phyloP scores from a whole-genome alignment of 495 filamentous ascomycete genomes.

The Aspergillus mulundensis region DNA sequence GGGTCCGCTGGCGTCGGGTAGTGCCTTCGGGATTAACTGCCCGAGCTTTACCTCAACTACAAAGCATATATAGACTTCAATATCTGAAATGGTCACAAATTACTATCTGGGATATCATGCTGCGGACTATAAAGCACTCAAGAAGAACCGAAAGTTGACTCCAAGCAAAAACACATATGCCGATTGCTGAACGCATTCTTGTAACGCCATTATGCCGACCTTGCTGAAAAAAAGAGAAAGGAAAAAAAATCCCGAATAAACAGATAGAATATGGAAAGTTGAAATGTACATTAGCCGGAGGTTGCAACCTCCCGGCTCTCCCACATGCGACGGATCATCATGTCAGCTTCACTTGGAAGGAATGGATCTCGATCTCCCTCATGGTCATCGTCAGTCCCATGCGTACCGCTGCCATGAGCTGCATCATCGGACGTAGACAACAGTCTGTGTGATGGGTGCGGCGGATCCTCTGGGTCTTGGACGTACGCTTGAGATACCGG shows the following conservation, averaged over 20 bases:
- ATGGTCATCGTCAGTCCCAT: conserved; percentile 22
- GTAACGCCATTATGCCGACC: background rate
- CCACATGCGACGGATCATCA: conserved; percentile 49
- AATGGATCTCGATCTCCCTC: conserved; percentile 17
- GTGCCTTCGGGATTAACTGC: conserved; percentile 15
- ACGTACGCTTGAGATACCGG: conserved; percentile 30
- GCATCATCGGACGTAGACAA: conserved; percentile 41
- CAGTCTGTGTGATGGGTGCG: conserved; percentile 38
- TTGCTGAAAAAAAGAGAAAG: background rate
- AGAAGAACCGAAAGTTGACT: background rate
- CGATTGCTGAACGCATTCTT: background rate
- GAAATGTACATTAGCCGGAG: conserved; percentile 25
- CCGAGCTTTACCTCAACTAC: background rate
- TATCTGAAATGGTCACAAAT: background rate
- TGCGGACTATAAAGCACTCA: background rate
- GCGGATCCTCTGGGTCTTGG: conserved; percentile 28
- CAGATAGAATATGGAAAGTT: background rate
- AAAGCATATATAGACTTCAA: background rate
- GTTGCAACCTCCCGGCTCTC: conserved; percentile 43
- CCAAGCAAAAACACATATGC: background rate
- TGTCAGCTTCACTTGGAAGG: conserved; percentile 27
- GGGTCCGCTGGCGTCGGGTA: conserved; percentile 14
- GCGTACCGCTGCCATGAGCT: conserved; percentile 15
- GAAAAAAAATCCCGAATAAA: too few species aligned
- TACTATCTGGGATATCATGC: conserved; percentile 2